Base-by-base conservation (phyloP, 2,329 filamentous ascomycete genomes). In the Exophiala dermatitidis region DNA sequence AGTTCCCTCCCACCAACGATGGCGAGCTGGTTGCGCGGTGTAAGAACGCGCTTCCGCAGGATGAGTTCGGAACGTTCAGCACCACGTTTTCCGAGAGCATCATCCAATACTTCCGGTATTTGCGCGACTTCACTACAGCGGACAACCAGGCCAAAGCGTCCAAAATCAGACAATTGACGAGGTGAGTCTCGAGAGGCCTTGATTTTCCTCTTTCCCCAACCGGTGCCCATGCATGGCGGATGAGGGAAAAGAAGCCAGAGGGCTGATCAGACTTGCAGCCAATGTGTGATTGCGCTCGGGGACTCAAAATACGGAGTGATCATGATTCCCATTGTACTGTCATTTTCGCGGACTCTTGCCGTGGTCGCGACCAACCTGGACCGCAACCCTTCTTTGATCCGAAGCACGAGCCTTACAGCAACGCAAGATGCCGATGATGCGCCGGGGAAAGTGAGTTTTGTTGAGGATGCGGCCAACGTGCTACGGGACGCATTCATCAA, bases 401-500 rank as follows among this genome's bases (percentile, higher is more conserved):
- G 63, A 72, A 41, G 68, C 68, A 51, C 62, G 71, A 72, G 58
- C 62, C 66, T 43, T 66, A 69, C 32, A 76, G 76, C 5, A 28
- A 41, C 48, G 9, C 42, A 53, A 26, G 43, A 50, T 26, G 37
- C 53, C 5, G 78, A 79, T 34, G 77, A 80, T 50, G 84, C 83
- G 28, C 83, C 84, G 29, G 82, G 85, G 48, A 81, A 83, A 62
- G 81, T 86, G 62, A 90, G 89, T 1, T 78, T 96, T 38, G 88
- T 91, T 7, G 91, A 95, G 68, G 82, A 85, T 29, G 90, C 90
- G 1, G 90, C 89, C 12, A 91, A 96, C 65, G 86, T 88, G 47
- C 86, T 96, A 54, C 86, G 94, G 57, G 87, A 90, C 66, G 89
- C 90, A 26, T 95, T 96, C 66, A 93, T 88, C 7, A 89, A 88